phyloP scores from a whole-genome alignment of 2,329 filamentous ascomycete genomes.

The Madurella mycetomatis region DNA sequence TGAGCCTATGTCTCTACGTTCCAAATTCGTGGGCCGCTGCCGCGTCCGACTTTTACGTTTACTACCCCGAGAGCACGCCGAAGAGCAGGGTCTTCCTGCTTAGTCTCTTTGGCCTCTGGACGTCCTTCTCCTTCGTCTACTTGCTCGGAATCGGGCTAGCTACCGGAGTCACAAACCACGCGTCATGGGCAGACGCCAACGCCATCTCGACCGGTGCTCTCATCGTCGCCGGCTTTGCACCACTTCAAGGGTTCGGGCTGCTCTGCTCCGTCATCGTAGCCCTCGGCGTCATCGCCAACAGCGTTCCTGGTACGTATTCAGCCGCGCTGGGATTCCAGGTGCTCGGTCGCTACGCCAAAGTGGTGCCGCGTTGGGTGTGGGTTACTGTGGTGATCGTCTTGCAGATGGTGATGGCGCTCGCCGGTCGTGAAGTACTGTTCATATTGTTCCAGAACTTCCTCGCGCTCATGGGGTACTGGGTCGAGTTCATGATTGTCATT shows the following conservation, averaged over 20 bases:
- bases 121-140: constrained; percentile 58
- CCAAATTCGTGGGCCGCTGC: constrained; percentile 60
- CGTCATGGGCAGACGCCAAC: constrained; percentile 55
- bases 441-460: constrained; percentile 66
- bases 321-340: constrained; percentile 65
- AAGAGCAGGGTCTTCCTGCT: constrained; percentile 45
- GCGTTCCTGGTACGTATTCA: constrained; percentile 60
- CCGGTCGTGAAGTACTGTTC: constrained; percentile 55
- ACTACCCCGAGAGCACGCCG: constrained; percentile 30
- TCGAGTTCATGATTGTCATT: constrained; percentile 61
- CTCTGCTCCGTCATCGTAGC: constrained; percentile 63
- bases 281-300: constrained; percentile 61
- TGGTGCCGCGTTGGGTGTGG: constrained; percentile 61
- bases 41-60: constrained; percentile 65
- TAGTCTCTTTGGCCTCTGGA: constrained; percentile 51
- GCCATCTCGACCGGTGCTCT: constrained; percentile 57
- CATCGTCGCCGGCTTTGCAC: constrained; percentile 57
- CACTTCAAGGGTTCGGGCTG: constrained; percentile 58
- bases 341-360: constrained; percentile 53
- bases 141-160: constrained; percentile 59
- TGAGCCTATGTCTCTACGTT: constrained; percentile 62
- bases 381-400: constrained; percentile 58
- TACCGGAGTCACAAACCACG: constrained; percentile 49
- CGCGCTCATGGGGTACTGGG: constrained; percentile 67
- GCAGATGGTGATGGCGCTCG: constrained; percentile 60